Base-by-base conservation (phyloP, 2,329 filamentous ascomycete genomes). In the Fusarium multiceps region DNA sequence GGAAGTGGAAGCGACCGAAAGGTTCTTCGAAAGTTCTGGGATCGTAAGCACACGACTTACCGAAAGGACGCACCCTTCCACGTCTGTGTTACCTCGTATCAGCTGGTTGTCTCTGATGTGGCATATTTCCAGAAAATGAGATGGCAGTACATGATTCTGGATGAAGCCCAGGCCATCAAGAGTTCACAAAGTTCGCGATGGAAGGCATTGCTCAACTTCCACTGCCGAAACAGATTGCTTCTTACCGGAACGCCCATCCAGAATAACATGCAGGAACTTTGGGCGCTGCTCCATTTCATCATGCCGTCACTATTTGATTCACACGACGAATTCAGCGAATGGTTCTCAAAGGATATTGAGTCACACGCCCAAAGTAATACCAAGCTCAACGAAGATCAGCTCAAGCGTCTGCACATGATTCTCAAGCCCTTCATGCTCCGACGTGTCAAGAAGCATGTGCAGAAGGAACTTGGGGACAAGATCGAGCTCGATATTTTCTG, bases 131-230 rank as follows among this genome's bases (percentile, higher is more conserved):
- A 98, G 82, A 98, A 98, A 85, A 96, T 99, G 87, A 92, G 92
- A 75, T 99, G 96, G 96, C 96, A 98, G 82, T 98, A 99, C 84
- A 99, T 99, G 96, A 98, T 99, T 80, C 88, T 99, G 42, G 96
- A 99, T 75, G 96, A 99, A 81, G 96, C 96, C 3, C 96, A 99
- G 79, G 96, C 96, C 72, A 98, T 99, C 89, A 99, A 99, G 85
- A 98, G 94, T 67, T 98, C 96, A 1, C 90, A 93, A 76, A 98
- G 94, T 83, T 97, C 94, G 18, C 89, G 96, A 77, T 99, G 96
- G 96, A 99, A 98, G 87, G 94, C 92, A 72, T 82, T 99, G 70
- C 86, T 99, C 48, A 92, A 92, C 53, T 98, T 98, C 86, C 93
- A 97, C 79, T 98, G 95, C 82, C 92, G 96, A 65, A 99, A 98